Percentiles rank a stretch among this genome's conserved stretches.
phyloP scores from a whole-genome alignment of 805 yeast genomes.

The Saccharomycopsis oosterbeekiorum region DNA sequence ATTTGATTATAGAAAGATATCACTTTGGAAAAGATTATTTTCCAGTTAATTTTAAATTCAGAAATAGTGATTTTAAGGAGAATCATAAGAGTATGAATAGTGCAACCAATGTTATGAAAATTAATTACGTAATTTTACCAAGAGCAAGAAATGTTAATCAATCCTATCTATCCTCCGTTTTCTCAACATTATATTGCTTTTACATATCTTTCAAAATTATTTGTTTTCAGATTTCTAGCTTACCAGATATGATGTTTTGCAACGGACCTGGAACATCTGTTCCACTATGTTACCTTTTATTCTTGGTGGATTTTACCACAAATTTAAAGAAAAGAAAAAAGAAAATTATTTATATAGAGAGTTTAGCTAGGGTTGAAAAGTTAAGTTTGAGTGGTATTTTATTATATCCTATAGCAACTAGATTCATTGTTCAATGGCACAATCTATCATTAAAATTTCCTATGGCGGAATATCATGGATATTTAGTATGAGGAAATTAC shows the following conservation, averaged over 20 bases:
- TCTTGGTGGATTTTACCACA: constrained; percentile 34
- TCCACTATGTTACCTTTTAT: constrained; percentile 52
- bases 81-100: constrained; percentile 24
- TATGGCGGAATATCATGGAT: constrained; percentile 68
- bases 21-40: constrained; percentile 22
- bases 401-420: constrained; percentile 58
- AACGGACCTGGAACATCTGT: constrained; percentile 85
- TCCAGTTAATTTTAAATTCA: constrained; percentile 19
- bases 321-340: constrained; percentile 35
- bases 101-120: constrained; percentile 14
- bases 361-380: constrained; percentile 69
- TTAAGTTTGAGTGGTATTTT: constrained; percentile 72
- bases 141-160: constrained; percentile 60
- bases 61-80: constrained; percentile 19
- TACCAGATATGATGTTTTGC: constrained; percentile 38
- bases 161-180: constrained; percentile 34
- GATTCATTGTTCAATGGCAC: constrained; percentile 89
- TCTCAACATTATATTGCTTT: constrained; percentile 35
- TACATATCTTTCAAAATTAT: constrained; percentile 24
- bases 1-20: constrained; percentile 26
- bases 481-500: constrained; percentile 56
- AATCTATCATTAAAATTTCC: constrained; percentile 40
- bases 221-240: constrained; percentile 19
- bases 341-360: constrained; percentile 70
- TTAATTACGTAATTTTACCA: constrained; percentile 29